Evolutionary conservation across 768 basidiomycete species (phyloP), one percentile per base, ranked within the genome.

Genomic region (Boletus sensibilis): DNA sequence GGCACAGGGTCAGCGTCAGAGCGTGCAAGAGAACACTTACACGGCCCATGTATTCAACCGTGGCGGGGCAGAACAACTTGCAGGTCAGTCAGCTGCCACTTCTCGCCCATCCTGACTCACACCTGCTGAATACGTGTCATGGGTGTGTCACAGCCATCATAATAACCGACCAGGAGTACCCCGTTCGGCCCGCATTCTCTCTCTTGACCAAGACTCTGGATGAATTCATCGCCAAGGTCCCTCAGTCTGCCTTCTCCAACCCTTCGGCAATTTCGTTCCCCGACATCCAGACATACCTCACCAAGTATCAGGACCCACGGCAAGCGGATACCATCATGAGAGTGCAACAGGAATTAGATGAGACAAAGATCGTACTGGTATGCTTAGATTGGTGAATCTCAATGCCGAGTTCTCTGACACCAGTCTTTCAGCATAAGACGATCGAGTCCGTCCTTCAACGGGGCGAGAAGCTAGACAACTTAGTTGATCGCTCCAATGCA

Each of bases 241-340:
- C 90, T 7, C 82, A 87, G 64, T 78, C 85, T 0, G 76, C 86
- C 9, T 93, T 81, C 74, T 72, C 75, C 59, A 86, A 83, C 53
- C 86, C 88, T 12, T 69, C 82, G 0, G 69, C 85, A 7, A 90
- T 88, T 69, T 86, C 82, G 47, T 98, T 88, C 81, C 86, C 86
- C 44, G 87, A 84, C 65, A 82, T 89, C 67, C 78, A 83, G 43
- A 80, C 78, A 6, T 98, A 94, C 70, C 74, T 98, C 41, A 78
- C 84, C 70, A 96, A 94, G 74, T 98, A 97, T 71, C 96, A 99
- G 75, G 96, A 99, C 74, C 96, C 96, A 11, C 82, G 86, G 61
- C 94, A 98, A 75, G 96, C 96, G 7, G 96, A 99, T 76, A 88
- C 92, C 20, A 98, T 99, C 68, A 96, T 98, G 95, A 84, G 88